Evolutionary conservation across 208 protist species (phyloP), one percentile per base, ranked within the genome.

Genomic region (Wallacemonas sp.): DNA sequence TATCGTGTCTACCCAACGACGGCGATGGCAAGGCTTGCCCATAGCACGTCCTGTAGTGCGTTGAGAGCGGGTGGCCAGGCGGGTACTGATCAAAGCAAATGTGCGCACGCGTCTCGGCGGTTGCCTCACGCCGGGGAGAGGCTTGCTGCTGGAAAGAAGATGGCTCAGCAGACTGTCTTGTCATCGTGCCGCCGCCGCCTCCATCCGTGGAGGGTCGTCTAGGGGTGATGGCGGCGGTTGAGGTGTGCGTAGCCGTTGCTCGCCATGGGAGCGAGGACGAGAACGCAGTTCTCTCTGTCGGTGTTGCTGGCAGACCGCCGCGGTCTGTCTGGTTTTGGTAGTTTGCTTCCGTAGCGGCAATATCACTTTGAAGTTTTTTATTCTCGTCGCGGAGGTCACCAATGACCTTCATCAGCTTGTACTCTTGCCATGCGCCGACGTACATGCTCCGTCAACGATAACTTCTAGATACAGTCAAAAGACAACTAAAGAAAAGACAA

Each of bases 401-500:
- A 51, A 90, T 83, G 53, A 78, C 73, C 70, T 72, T 74, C 72
- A 86, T 82, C 28, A 90, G 71, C 31, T 75, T 83, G 66, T 76
- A 90, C 68, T 90, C 83, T 47, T 90, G 72, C 80, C 83, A 90
- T 21, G 83, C 76, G 17, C 83, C 83, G 1, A 90, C 79, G 49
- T 90, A 90, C 83, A 90, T 90, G 12, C 22, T 41, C 38, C 4
- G 31, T 49, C 30, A 41, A 41, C n/a, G n/a, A n/a, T n/a, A n/a
- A n/a, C n/a, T n/a, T n/a, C n/a, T n/a, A n/a, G n/a, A n/a, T n/a
- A n/a, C n/a, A n/a, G n/a, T n/a, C n/a, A n/a, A n/a, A n/a, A n/a
- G n/a, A n/a, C n/a, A n/a, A n/a, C n/a, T n/a, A n/a, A n/a, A n/a
- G n/a, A n/a, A n/a, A n/a, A n/a, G n/a, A n/a, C n/a, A n/a, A n/a